Evolutionary conservation across 2,329 filamentous ascomycete species (phyloP), one percentile per base, ranked within the genome.

Genomic region (Pseudovirgaria hyperparasitica): DNA sequence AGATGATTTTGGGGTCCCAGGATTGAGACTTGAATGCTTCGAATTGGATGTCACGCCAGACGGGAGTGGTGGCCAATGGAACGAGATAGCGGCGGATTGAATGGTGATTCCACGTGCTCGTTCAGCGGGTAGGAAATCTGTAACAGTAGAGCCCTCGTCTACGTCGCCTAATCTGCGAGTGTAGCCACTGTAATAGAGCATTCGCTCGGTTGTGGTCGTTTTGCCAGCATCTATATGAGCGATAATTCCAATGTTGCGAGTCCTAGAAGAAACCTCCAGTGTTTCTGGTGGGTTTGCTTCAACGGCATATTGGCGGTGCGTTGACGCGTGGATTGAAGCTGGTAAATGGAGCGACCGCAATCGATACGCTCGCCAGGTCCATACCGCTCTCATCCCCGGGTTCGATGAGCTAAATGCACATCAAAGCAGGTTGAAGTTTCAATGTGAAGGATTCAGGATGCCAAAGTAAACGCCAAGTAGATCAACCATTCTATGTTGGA

Each of bases 161-260:
- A 98, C 90, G 54, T 94, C 86, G 59, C 90, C 90, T 46, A 94
- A 74, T 52, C 86, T 69, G 38, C 82, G 69, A 7, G 86, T 92
- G 35, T 86, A 76, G 25, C 90, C 87, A 50, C 84, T 92, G 47
- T 94, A 93, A 50, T 85, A 96, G 46, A 98, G 78, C 87, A 96
- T 96, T 32, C 90, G 85, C 72, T 98, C 90, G 4, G 90, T 96
- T 0, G 90, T 98, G 0, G 90, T 96, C 2, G 90, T 98, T 64
- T 98, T 98, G 6, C 90, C 90, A 30, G 90, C 90, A 73, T 96
- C 90, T 38, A 98, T 93, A 54, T 98, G 90, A 33, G 90, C 90
- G 53, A 98, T 94, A 41, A 98, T 96, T 35, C 90, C 90, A 50
- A 98, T 94, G 49, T 98, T 98, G 41, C 87, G 70, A 27, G 86